Evolutionary conservation across 1,139 yeast genomes (phyloP).

Genomic region (Kodamaea derodonti): DNA sequence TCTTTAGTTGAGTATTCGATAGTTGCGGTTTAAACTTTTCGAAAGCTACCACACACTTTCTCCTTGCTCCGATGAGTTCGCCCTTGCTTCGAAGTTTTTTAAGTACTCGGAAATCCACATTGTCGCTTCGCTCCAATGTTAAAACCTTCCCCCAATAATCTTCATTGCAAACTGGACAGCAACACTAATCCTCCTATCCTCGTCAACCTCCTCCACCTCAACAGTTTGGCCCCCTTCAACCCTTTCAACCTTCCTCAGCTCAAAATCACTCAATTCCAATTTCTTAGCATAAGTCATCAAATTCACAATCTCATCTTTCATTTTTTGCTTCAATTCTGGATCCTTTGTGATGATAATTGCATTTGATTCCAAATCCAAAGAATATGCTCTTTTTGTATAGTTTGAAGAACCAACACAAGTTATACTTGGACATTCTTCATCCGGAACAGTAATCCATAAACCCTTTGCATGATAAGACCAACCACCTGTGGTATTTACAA

Average conservation of each 20-base stretch:
- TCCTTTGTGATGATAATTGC: conserved; percentile 75
- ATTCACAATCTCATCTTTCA: conserved; percentile 63
- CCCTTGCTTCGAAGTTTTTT: too few relatives aligned
- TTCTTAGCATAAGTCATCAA: conserved; percentile 50
- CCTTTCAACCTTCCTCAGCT: conserved; percentile 27
- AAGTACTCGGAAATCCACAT: too few relatives aligned
- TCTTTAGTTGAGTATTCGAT: too few relatives aligned
- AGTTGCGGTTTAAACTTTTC: too few relatives aligned
- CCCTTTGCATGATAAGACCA: conserved; percentile 99
- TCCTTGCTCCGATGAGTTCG: too few relatives aligned
- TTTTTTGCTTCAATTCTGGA: conserved; percentile 48
- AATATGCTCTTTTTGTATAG: conserved; percentile 86
- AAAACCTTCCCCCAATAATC: conserved; percentile 62
- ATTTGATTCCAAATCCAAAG: conserved; percentile 83
- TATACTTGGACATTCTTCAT: conserved; percentile 56
- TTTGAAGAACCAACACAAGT: conserved; percentile 91
- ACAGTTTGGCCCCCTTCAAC: conserved; percentile 9
- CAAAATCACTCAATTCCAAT: conserved; percentile 56
- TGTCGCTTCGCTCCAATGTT: conserved; percentile 6
- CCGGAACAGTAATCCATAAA: conserved; percentile 73
- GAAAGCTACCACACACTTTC: too few relatives aligned
- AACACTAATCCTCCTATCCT: conserved; percentile 54
- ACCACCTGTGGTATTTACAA: conserved; percentile 75
- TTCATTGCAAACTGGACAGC: conserved; percentile 66
- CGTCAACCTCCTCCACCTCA: conserved; percentile 28